phyloP scores from a whole-genome alignment of 352 stramenopile genomes.

The Pythium oligandrum region DNA sequence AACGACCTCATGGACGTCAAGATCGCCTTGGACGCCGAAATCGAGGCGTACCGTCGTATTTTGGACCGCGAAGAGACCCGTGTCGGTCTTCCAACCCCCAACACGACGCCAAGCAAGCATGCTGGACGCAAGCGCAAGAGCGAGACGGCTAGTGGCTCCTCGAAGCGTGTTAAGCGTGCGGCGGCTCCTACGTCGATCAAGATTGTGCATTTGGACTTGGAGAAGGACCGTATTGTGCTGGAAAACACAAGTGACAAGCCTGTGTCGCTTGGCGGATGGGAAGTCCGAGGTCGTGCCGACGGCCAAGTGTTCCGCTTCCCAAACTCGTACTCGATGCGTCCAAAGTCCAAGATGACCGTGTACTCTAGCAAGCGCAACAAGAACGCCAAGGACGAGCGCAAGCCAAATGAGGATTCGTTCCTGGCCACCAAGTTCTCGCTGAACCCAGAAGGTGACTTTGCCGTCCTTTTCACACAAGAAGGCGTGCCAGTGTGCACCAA shows the following conservation, averaged over 20 bases:
- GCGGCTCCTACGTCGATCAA: constrained; percentile 35
- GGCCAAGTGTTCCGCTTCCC: constrained; percentile 72
- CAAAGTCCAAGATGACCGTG: constrained; percentile 66
- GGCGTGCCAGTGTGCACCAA: constrained; percentile 66
- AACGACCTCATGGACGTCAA: constrained; percentile 88
- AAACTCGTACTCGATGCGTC: constrained; percentile 57
- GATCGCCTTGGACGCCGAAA: constrained; percentile 71
- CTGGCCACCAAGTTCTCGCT: constrained; percentile 78
- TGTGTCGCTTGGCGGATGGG: constrained; percentile 59
- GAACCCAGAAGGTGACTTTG: constrained; percentile 62
- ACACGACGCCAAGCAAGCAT: constrained; percentile 33
- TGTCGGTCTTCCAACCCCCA: constrained; percentile 52
- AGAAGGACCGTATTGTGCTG: constrained; percentile 73
- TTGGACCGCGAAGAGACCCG: constrained; percentile 75
- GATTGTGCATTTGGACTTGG: constrained; percentile 61
- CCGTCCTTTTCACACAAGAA: constrained; percentile 54
- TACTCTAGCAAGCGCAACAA: constrained; percentile 79
- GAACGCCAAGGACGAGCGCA: constrained; percentile 67
- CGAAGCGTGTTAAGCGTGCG: constrained; percentile 49
- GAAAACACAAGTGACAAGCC: constrained; percentile 60
- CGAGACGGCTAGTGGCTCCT: constrained; percentile 19
- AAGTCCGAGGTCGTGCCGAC: constrained; percentile 52
- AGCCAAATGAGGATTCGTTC: constrained; percentile 71
- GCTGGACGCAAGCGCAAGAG: constrained; percentile 64
- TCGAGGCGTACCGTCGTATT: constrained; percentile 78